A percentile compares a stretch with the other conserved stretches of the same genome.
Evolutionary conservation across 148 eudicot genomes (phyloP).

Genomic region (Salicornia ramosissima): DNA sequence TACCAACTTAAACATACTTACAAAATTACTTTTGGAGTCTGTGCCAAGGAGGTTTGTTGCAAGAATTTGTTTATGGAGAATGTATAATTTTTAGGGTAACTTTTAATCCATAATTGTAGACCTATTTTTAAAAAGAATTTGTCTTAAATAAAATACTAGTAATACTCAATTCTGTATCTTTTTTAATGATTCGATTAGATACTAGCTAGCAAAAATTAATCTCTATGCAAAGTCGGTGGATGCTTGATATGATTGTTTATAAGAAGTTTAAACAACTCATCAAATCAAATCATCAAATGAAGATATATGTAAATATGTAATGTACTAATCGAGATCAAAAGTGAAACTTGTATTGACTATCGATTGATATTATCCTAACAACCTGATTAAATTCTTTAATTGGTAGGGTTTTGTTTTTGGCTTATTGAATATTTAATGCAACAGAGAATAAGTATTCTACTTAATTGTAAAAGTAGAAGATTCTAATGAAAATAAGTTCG

Average conservation of each 20-base stretch:
- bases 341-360: background rate
- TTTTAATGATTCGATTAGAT: background rate
- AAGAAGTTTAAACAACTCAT: background rate
- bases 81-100: too few relatives aligned
- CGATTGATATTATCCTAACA: background rate
- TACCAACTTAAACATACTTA: too few relatives aligned
- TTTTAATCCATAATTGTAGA: too few relatives aligned
- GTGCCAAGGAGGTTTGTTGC: too few relatives aligned
- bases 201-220: background rate
- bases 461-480: too few relatives aligned
- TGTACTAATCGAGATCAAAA: conserved; percentile 4
- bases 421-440: too few relatives aligned
- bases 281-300: too few relatives aligned
- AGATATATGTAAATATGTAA: background rate
- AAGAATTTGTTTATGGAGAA: too few relatives aligned
- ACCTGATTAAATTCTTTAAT: background rate
- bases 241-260: conserved; percentile 9
- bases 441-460: too few relatives aligned
- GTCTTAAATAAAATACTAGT: background rate
- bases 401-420: background rate
- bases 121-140: too few relatives aligned
- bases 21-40: too few relatives aligned
- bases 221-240: conserved; percentile 1
- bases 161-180: background rate
- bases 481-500: too few relatives aligned